Conservation (phyloP, 208 protist genomes). For the Trypanosoma grayi region DNA sequence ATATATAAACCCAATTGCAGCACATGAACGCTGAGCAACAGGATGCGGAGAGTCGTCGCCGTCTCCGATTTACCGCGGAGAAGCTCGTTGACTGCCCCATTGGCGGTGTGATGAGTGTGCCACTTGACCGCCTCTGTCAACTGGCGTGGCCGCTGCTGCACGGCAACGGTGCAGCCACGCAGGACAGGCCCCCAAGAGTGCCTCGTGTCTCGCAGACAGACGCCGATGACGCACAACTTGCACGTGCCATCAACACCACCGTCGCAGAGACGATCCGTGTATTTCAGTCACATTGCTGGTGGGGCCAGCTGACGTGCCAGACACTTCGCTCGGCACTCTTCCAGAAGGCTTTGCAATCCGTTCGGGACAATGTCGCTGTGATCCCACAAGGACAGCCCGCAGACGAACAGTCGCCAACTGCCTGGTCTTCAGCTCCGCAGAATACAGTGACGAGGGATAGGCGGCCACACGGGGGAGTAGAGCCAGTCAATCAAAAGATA, state of each 20-base stretch:
- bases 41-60: background rate
- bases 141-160: conserved; percentile 50
- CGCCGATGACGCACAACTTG: conserved; percentile 10
- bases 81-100: conserved; percentile 26
- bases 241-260: conserved; percentile 4
- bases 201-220: conserved; percentile 8
- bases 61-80: conserved; percentile 9
- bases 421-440: background rate
- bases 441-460: background rate
- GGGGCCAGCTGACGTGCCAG: conserved; percentile 20
- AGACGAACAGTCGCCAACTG: background rate
- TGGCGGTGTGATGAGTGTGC: conserved; percentile 49
- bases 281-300: background rate
- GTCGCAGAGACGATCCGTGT: conserved; percentile 9
- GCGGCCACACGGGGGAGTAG: background rate
- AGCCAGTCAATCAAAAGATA: background rate
- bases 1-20: background rate
- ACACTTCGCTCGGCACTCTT: conserved; percentile 21
- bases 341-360: conserved; percentile 12
- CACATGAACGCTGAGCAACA: conserved; percentile 12
- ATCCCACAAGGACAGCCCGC: background rate
- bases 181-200: background rate
- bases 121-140: conserved; percentile 33
- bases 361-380: conserved; percentile 7
- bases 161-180: background rate